Evolutionary conservation across 805 yeast species (phyloP).

Genomic region (Saturnispora bothae): DNA sequence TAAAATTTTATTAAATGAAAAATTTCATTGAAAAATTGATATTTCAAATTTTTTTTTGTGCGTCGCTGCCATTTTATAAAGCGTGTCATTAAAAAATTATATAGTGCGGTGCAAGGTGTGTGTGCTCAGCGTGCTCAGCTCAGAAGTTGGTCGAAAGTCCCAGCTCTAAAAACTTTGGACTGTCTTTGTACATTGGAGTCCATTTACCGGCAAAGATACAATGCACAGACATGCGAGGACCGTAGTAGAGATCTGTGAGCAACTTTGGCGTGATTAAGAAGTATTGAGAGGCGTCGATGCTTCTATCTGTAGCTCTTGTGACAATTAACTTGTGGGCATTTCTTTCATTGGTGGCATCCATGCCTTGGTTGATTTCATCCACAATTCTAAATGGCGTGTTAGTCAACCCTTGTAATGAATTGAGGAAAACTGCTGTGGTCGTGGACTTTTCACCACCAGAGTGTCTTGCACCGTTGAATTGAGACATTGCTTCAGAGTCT

Average conservation of each 20-base stretch:
- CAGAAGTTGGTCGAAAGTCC: constrained; percentile 21
- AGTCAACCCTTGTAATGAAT: constrained; percentile 82
- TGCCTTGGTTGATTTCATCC: constrained; percentile 97
- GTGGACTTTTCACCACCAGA: constrained; percentile 98
- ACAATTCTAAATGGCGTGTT: constrained; percentile 89
- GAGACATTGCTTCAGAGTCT: constrained; percentile 57
- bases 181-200: constrained; percentile 18
- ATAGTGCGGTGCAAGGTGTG: constrained; percentile 6
- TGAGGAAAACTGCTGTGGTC: constrained; percentile 80
- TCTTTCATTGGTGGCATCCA: constrained; percentile 91
- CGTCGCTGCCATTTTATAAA: constrained; percentile 5
- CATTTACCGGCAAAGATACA: constrained; percentile 58
- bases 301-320: constrained; percentile 56
- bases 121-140: background rate
- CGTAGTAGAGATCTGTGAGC: constrained; percentile 65
- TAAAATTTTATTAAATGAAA: background rate
- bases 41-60: background rate
- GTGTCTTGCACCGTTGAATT: constrained; percentile 77
- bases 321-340: constrained; percentile 80
- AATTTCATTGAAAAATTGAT: background rate
- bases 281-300: constrained; percentile 49
- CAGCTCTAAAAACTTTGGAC: constrained; percentile 21
- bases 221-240: constrained; percentile 71
- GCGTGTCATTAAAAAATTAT: background rate
- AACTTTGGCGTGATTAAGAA: constrained; percentile 90